phyloP scores from a whole-genome alignment of 169 alveolate genomes.

The Plasmodium blacklocki region DNA sequence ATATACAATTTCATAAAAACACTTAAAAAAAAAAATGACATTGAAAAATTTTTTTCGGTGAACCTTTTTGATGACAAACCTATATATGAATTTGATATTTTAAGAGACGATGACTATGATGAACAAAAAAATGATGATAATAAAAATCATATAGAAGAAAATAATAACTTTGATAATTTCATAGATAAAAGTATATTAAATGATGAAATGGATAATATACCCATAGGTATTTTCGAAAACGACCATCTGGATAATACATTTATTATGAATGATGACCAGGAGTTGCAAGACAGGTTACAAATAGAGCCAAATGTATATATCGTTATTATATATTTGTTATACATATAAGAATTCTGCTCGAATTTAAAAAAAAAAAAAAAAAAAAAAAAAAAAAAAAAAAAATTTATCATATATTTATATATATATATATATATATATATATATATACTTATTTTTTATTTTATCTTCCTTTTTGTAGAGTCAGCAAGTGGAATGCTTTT shows the following conservation, averaged over 20 bases:
- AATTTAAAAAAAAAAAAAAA: too few relatives aligned
- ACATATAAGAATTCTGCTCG: too few relatives aligned
- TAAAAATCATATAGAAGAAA: not conserved
- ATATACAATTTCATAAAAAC: conserved; percentile 38
- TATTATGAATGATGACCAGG: conserved; percentile 23
- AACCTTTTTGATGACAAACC: conserved; percentile 28
- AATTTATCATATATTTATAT: not conserved
- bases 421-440: not conserved
- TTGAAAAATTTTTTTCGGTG: conserved; percentile 46
- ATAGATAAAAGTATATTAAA: conserved; percentile 1
- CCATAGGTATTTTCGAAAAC: conserved; percentile 19
- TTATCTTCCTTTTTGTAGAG: conserved; percentile 4
- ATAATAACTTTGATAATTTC: conserved; percentile 3
- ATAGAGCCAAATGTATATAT: too few relatives aligned
- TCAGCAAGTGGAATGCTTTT: conserved; percentile 43
- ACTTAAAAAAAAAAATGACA: conserved; percentile 38
- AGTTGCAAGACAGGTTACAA: conserved; percentile 44
- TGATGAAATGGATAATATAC: conserved; percentile 16
- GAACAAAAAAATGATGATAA: conserved; percentile 20
- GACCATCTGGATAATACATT: conserved; percentile 11
- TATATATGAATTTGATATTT: conserved; percentile 36
- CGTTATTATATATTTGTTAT: too few relatives aligned
- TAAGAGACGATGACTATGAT: conserved; percentile 38
- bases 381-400: too few relatives aligned
- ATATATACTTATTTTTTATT: not conserved